phyloP scores from a whole-genome alignment of 345 rosid genomes.

The Combretum micranthum region DNA sequence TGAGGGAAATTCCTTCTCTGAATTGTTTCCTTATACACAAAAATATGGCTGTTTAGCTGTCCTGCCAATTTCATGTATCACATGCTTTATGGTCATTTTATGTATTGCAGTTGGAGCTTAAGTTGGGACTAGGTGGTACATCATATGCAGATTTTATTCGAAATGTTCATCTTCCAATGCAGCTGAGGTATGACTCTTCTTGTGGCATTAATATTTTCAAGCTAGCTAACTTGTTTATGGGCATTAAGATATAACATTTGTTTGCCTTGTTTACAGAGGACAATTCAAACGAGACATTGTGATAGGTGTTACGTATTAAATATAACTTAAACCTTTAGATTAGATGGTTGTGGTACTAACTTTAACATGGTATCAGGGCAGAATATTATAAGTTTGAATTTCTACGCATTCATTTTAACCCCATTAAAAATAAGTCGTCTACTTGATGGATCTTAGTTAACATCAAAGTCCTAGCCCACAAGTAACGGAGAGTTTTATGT shows the following conservation, averaged over 20 bases:
- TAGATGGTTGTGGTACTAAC: too few relatives aligned
- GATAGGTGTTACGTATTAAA: too few relatives aligned
- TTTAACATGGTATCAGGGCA: too few relatives aligned
- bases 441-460: too few relatives aligned
- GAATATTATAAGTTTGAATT: too few relatives aligned
- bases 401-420: too few relatives aligned
- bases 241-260: background rate
- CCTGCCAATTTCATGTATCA: background rate
- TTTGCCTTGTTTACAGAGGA: background rate
- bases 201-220: background rate
- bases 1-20: background rate
- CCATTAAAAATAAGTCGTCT: too few relatives aligned
- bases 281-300: too few relatives aligned
- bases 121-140: conserved; percentile 91
- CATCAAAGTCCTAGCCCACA: too few relatives aligned
- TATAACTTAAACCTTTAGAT: too few relatives aligned
- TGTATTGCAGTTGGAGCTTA: conserved; percentile 69
- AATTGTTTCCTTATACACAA: background rate
- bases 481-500: too few relatives aligned
- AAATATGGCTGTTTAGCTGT: background rate
- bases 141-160: conserved; percentile 82
- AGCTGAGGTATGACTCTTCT: conserved; percentile 50
- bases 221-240: background rate
- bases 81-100: conserved; percentile 5
- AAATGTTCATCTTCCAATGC: conserved; percentile 77